phyloP scores from a whole-genome alignment of 2,329 filamentous ascomycete genomes.

The Pseudogymnoascus sp. region DNA sequence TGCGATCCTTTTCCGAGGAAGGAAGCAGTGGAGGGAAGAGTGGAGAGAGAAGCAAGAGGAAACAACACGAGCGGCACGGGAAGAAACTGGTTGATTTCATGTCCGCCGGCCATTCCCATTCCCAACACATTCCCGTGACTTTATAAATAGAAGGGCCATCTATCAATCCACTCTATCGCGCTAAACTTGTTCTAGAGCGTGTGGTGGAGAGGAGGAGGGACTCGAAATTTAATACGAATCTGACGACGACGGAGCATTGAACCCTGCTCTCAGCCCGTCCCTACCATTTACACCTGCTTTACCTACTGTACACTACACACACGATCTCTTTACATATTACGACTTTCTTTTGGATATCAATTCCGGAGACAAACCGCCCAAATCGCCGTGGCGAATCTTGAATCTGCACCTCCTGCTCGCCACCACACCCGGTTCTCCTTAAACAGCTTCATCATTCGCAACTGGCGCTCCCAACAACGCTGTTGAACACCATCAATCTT shows the following conservation, averaged over 20 bases:
- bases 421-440: neutral
- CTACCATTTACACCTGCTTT: neutral
- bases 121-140: neutral
- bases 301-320: neutral
- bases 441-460: neutral
- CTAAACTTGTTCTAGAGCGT: constrained; percentile 5
- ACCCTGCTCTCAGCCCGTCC: constrained; percentile 1
- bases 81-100: neutral
- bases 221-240: constrained; percentile 1
- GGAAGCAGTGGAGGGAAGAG: neutral
- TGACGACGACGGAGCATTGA: neutral
- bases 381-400: neutral
- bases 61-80: neutral
- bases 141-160: constrained; percentile 6
- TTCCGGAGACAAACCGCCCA: neutral
- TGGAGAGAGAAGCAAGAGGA: neutral
- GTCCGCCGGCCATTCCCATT: neutral
- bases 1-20: neutral
- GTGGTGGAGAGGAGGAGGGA: constrained; percentile 1
- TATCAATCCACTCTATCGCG: neutral
- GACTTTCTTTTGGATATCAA: constrained; percentile 2
- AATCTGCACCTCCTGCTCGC: neutral
- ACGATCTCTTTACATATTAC: neutral
- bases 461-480: neutral
- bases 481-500: neutral